Evolutionary conservation across 768 basidiomycete genomes (phyloP).

Genomic region (Multifurca ochricompacta): DNA sequence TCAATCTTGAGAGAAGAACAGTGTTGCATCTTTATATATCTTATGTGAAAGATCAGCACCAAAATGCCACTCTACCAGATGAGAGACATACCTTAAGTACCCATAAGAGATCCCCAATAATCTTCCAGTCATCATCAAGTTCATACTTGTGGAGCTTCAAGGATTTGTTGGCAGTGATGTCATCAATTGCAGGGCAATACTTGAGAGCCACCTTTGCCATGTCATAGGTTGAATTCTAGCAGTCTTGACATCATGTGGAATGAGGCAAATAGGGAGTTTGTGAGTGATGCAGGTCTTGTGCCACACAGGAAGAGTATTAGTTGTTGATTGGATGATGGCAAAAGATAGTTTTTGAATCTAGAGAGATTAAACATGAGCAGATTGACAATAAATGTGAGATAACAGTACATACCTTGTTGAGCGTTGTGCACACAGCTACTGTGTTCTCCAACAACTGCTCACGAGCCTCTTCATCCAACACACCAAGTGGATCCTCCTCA

Average conservation of each 20-base stretch:
- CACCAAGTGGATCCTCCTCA: neutral
- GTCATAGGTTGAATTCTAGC: neutral
- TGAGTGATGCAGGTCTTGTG: neutral
- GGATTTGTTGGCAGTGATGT: neutral
- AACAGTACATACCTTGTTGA: neutral
- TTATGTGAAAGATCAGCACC: neutral
- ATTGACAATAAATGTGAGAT: too few relatives aligned
- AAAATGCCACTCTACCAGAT: neutral
- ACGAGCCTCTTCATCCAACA: neutral
- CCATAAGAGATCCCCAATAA: neutral
- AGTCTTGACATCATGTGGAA: neutral
- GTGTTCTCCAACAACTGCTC: neutral
- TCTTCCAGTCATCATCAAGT: neutral
- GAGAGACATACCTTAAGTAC: neutral
- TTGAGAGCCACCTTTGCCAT: neutral
- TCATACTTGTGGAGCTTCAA: neutral
- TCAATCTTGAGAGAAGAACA: neutral
- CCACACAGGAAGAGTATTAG: neutral
- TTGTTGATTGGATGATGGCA: neutral
- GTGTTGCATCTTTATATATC: neutral
- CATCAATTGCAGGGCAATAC: neutral
- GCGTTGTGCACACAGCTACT: neutral
- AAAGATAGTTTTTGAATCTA: neutral
- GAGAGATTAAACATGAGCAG: too few relatives aligned
- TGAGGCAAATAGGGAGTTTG: neutral